Conservation (phyloP, 1,139 yeast genomes). For the Hansenula lynferdii region DNA sequence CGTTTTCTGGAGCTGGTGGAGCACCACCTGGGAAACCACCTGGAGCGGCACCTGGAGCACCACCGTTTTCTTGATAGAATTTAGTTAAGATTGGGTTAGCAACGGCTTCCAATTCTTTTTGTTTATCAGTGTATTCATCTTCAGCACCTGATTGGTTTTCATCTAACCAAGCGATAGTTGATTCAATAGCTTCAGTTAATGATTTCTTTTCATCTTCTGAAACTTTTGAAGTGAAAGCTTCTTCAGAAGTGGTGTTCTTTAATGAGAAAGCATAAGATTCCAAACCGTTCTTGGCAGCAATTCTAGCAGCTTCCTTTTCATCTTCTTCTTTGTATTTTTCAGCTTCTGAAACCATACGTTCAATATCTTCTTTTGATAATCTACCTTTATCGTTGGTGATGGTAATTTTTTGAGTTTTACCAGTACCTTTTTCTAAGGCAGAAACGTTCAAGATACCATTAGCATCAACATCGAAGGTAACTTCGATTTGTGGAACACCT, state of each 20-base stretch:
- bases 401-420: constrained; percentile 76
- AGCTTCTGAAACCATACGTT: constrained; percentile 92
- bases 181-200: constrained; percentile 81
- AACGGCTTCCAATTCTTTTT: constrained; percentile 89
- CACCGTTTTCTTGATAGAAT: constrained; percentile 78
- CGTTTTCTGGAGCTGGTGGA: constrained; percentile 63
- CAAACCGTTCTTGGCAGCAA: constrained; percentile 82
- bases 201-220: constrained; percentile 73
- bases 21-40: constrained; percentile 70
- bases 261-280: constrained; percentile 90
- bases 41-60: constrained; percentile 62
- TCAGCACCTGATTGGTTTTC: constrained; percentile 80
- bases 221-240: constrained; percentile 77
- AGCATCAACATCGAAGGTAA: constrained; percentile 87
- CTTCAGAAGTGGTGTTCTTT: constrained; percentile 78
- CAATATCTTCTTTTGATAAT: constrained; percentile 90
- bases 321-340: constrained; percentile 83
- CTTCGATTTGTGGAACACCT: constrained; percentile 95
- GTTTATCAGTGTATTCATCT: constrained; percentile 84
- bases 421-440: constrained; percentile 88
- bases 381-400: constrained; percentile 95
- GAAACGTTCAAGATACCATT: constrained; percentile 92
- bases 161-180: constrained; percentile 86
- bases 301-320: constrained; percentile 76
- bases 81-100: constrained; percentile 94